Evolutionary conservation across 495 filamentous ascomycete species (phyloP).

Genomic region (Neurospora sp.): DNA sequence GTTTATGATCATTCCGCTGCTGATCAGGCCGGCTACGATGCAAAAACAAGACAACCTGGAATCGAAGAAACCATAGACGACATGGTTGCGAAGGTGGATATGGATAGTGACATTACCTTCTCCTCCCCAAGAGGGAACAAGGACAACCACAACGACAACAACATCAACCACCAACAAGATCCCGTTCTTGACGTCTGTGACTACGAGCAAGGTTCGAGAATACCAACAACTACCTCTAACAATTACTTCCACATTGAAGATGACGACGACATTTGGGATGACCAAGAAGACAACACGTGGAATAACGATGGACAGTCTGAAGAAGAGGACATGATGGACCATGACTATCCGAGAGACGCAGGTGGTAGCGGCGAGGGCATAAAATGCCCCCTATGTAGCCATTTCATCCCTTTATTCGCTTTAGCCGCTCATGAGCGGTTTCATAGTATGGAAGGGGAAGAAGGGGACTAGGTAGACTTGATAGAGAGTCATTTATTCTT

Average conservation of each 20-base stretch:
- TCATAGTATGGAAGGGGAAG: conserved; percentile 37
- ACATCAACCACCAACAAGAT: conserved; percentile 5
- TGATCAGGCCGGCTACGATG: neutral
- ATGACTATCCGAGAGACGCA: neutral
- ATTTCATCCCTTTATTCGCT: conserved; percentile 60
- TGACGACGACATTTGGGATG: conserved; percentile 32
- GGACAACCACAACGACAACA: too few species aligned
- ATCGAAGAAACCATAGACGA: neutral
- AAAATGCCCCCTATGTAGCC: conserved; percentile 50
- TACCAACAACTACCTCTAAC: neutral
- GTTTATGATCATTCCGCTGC: conserved; percentile 15
- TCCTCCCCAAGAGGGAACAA: too few species aligned
- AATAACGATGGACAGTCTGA: conserved; percentile 13
- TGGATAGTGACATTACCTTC: neutral
- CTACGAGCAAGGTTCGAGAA: neutral
- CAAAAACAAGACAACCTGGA: neutral
- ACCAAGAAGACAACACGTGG: conserved; percentile 29
- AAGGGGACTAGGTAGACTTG: conserved; percentile 1
- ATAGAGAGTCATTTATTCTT: too few species aligned
- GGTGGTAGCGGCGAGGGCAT: neutral
- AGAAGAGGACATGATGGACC: neutral
- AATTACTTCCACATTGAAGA: conserved; percentile 15
- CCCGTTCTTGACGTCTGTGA: neutral
- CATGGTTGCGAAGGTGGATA: neutral
- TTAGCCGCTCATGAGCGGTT: conserved; percentile 62